Evolutionary conservation across 306 rosid genomes (phyloP).

Genomic region (Cucurbita pepo): DNA sequence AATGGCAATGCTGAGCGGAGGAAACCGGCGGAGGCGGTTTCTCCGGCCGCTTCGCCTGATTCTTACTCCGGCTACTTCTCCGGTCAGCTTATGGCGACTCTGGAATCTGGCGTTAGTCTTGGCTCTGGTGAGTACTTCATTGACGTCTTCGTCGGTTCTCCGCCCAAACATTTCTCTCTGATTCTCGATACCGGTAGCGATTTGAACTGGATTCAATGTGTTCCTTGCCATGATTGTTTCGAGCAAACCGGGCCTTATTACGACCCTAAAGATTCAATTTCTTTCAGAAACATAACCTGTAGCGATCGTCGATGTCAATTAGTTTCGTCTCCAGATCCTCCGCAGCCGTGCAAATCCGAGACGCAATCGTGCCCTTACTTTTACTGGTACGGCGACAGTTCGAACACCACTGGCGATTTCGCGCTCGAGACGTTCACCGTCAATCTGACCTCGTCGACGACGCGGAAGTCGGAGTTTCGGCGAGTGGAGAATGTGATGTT

Average conservation of each 20-base stretch:
- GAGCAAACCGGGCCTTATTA: constrained; percentile 74
- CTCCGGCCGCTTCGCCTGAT: constrained; percentile 36
- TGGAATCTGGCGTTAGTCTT: constrained; percentile 84
- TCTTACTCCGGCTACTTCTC: constrained; percentile 18
- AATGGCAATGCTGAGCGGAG: constrained; percentile 4
- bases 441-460: constrained; percentile 38
- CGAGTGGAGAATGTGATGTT: constrained; percentile 78
- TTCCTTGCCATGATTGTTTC: constrained; percentile 79
- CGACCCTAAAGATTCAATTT: constrained; percentile 62
- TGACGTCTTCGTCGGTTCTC: constrained; percentile 91
- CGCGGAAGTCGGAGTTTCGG: constrained; percentile 29
- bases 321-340: constrained; percentile 82
- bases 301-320: constrained; percentile 45
- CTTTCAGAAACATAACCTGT: constrained; percentile 61
- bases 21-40: constrained; percentile 8
- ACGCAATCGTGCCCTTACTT: constrained; percentile 72
- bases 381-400: constrained; percentile 94
- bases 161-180: constrained; percentile 74
- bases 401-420: constrained; percentile 91
- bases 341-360: constrained; percentile 58
- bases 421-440: constrained; percentile 69
- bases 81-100: constrained; percentile 65
- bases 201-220: constrained; percentile 94
- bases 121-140: constrained; percentile 98
- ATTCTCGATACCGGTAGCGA: constrained; percentile 97